These are phyloP conservation scores for Pseudogymnoascus sp. DNA, from an alignment of 2,329 filamentous ascomycete species.

Conservation along the genomic window DNA sequence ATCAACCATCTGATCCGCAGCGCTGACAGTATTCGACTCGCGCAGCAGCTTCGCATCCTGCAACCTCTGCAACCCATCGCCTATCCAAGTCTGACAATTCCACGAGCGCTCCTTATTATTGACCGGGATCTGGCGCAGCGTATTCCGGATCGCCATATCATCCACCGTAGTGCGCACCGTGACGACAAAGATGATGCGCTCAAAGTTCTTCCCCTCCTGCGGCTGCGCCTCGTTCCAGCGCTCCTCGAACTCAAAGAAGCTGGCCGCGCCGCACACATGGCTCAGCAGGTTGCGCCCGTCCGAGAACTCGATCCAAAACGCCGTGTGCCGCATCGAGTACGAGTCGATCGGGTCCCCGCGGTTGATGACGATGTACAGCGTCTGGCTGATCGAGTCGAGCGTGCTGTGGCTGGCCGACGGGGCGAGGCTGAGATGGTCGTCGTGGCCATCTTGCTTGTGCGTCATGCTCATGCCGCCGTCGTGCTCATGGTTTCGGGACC, in stretches of 20 bases:
- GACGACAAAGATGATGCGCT: neutral
- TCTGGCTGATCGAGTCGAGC: conserved; percentile 2
- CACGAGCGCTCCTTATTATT: conserved; percentile 9
- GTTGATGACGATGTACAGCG: conserved; percentile 2
- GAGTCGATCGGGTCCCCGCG: conserved; percentile 8
- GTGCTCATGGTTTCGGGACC: neutral
- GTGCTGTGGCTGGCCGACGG: neutral
- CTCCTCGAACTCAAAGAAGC: conserved; percentile 9
- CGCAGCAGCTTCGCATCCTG: neutral
- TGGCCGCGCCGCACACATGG: conserved; percentile 5
- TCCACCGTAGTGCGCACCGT: neutral
- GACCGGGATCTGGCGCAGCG: neutral
- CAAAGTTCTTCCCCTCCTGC: neutral
- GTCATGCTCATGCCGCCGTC: neutral
- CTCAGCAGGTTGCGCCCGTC: conserved; percentile 9
- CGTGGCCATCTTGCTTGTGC: neutral
- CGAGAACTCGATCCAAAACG: conserved; percentile 4
- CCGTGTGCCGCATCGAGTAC: conserved; percentile 7
- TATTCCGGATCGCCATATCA: conserved; percentile 9
- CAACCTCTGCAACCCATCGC: neutral
- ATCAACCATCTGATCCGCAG: conserved; percentile 8
- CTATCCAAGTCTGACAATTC: conserved; percentile 11
- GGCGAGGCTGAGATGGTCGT: neutral
- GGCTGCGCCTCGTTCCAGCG: conserved; percentile 4
- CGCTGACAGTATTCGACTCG: neutral